Percentiles rank a stretch among this genome's conserved stretches.
Conservation (phyloP, 140 eudicot genomes). For the Erigeron philadelphicus region DNA sequence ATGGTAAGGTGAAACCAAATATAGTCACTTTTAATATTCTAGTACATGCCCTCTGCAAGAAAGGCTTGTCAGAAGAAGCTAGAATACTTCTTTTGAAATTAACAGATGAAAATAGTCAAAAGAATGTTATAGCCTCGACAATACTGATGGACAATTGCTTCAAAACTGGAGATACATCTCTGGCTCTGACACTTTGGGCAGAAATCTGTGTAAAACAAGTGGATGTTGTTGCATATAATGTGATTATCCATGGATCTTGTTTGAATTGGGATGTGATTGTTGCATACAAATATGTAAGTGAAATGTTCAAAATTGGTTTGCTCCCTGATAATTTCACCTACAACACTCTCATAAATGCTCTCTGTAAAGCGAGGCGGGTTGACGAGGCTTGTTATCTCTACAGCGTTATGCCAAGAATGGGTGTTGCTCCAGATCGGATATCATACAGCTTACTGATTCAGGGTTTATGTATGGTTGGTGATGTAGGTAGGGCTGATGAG, state of each 20-base stretch:
- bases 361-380: conserved; percentile 41
- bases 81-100: conserved; percentile 44
- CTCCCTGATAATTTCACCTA: conserved; percentile 55
- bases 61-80: conserved; percentile 48
- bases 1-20: conserved; percentile 53
- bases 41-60: conserved; percentile 61
- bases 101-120: conserved; percentile 37
- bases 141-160: conserved; percentile 63
- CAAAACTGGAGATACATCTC: conserved; percentile 48
- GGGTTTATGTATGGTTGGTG: conserved; percentile 50
- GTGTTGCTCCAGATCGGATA: conserved; percentile 51
- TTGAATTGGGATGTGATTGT: conserved; percentile 31
- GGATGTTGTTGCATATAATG: conserved; percentile 73
- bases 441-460: conserved; percentile 53
- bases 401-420: conserved; percentile 59
- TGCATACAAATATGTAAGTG: conserved; percentile 45
- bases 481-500: conserved; percentile 38
- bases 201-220: conserved; percentile 30
- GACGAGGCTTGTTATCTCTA: conserved; percentile 55
- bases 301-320: conserved; percentile 64
- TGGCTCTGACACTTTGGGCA: conserved; percentile 50
- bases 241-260: conserved; percentile 51
- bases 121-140: conserved; percentile 50
- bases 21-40: conserved; percentile 58
- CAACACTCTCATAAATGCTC: conserved; percentile 50